Conservation (phyloP, 2,329 filamentous ascomycete species). For the Simplicillium sp. region DNA sequence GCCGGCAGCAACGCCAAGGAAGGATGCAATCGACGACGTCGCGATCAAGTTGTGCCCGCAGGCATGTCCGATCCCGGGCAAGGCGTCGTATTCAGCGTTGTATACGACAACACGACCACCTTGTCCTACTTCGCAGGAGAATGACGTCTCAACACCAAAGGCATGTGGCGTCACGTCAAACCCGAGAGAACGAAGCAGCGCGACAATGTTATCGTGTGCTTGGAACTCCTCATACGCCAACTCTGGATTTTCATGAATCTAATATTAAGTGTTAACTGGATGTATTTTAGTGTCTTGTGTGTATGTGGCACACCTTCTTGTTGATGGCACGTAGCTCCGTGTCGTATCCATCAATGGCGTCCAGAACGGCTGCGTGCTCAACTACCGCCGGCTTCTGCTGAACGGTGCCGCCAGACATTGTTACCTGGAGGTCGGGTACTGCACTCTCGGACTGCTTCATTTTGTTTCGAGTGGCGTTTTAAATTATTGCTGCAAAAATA, state of each 20-base stretch:
- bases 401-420: not conserved
- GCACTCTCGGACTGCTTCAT: not conserved
- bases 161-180: slow-evolving; percentile 17
- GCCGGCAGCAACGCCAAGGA: slow-evolving; percentile 23
- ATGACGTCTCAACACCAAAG: slow-evolving; percentile 23
- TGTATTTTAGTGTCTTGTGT: too few relatives aligned
- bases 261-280: too few relatives aligned
- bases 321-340: slow-evolving; percentile 3
- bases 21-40: slow-evolving; percentile 27
- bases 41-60: slow-evolving; percentile 38
- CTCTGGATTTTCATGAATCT: slow-evolving; percentile 18
- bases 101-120: slow-evolving; percentile 21
- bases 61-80: slow-evolving; percentile 34
- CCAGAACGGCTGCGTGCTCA: not conserved
- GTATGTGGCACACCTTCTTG: too few relatives aligned
- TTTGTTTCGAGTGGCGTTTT: not conserved
- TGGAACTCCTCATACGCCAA: slow-evolving; percentile 17
- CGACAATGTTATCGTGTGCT: slow-evolving; percentile 16
- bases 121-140: slow-evolving; percentile 16
- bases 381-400: not conserved
- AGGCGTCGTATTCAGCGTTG: slow-evolving; percentile 36
- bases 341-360: slow-evolving; percentile 2
- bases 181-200: slow-evolving; percentile 11
- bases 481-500: too few relatives aligned
- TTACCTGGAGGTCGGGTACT: too few relatives aligned